Evolutionary conservation across 257 asterid species (phyloP), one percentile per base, ranked within the genome.

Genomic region (Voacanga thouarsii): DNA sequence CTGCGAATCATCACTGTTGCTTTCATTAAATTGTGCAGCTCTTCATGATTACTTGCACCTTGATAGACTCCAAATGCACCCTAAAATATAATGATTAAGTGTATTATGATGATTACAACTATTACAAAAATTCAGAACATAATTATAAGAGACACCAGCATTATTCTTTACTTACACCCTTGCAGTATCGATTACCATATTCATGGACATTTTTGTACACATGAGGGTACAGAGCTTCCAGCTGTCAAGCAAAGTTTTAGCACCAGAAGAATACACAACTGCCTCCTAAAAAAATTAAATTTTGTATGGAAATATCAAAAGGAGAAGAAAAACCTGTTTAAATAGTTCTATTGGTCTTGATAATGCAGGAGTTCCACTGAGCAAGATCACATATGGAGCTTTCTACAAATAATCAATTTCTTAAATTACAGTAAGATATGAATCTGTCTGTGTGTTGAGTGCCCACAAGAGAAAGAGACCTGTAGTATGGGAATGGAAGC

Each of bases 11-110:
- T 93, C 75, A 90, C 81, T 39, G 97, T 95, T 69, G 97, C 92
- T 87, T 95, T 95, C 87, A 95, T 93, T 87, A 95, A 84, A 85
- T 90, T 93, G 85, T 95, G 98, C 83, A 95, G 90, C 94, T 93
- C 99, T 77, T 95, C 99, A 45, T 87, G 98, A 84, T 95, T 95
- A 80, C 98, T 93, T 80, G 99, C 97, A 83, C 99, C 99, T 90
- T 93, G 98, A 84, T 93, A 95, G 79, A 83, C 72, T 80, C 99
- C 99, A 87, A 93, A 95, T 60, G 85, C 11, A 59, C 98, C 98
- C 99, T 92, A 86, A 59, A 77, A 80, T 64, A 51, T 74, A 43
- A 74, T 45, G 1, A 49, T 41, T 19, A 56, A n/a, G 49, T 23
- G 23, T 51, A 8, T 56, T 9, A 7, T 67, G 16, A 49, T 41